Conservation (phyloP, 495 filamentous ascomycete genomes). For the Tricharina praecox region DNA sequence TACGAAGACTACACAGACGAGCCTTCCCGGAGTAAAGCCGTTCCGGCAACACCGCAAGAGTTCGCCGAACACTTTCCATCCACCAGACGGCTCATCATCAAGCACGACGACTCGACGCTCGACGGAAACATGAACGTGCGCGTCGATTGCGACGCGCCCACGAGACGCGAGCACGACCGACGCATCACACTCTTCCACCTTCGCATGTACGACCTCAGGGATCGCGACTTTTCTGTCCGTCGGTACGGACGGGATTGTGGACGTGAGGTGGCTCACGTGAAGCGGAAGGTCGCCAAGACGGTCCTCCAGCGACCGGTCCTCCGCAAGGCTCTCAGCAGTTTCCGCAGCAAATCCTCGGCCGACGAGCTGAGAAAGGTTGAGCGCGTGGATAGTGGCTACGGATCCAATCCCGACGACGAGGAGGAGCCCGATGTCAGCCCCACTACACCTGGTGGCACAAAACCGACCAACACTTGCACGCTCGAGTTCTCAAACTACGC, state of each 20-base stretch:
- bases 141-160: conserved; percentile 56
- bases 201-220: conserved; percentile 81
- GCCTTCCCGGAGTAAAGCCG: conserved; percentile 29
- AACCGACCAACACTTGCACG: conserved; percentile 45
- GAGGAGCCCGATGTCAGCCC: conserved; percentile 23
- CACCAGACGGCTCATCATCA: conserved; percentile 57
- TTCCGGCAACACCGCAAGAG: conserved; percentile 59
- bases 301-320: conserved; percentile 55
- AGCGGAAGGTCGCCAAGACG: conserved; percentile 39
- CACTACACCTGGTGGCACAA: conserved; percentile 28
- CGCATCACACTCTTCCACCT: conserved; percentile 82
- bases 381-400: conserved; percentile 44
- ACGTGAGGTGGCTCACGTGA: conserved; percentile 78
- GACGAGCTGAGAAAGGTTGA: conserved; percentile 22
- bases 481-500: conserved; percentile 97
- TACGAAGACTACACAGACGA: conserved; percentile 32
- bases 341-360: conserved; percentile 42
- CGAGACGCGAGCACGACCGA: conserved; percentile 30
- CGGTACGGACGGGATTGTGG: conserved; percentile 88
- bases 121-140: conserved; percentile 98
- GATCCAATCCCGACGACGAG: conserved; percentile 31
- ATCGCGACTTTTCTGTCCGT: conserved; percentile 74
- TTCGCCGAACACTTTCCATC: conserved; percentile 85
- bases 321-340: conserved; percentile 51
- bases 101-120: conserved; percentile 76